Conservation (phyloP, 352 stramenopile species). For the Peronospora belbahrii region DNA sequence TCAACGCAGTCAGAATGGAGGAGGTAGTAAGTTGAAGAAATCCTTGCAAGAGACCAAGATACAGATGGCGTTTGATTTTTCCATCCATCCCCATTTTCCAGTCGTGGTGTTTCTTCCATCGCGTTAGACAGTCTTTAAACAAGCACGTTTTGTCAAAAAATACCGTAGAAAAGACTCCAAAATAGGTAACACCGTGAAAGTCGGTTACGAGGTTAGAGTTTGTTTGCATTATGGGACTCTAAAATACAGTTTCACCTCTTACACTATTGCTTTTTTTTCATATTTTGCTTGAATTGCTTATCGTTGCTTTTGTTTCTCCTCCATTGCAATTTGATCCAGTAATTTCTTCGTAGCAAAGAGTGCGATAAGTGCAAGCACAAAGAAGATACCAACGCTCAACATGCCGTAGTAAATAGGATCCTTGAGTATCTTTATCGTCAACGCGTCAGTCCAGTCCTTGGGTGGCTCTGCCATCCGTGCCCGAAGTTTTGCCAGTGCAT, state of each 20-base stretch:
- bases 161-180: neutral
- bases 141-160: neutral
- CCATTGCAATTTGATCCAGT: slow-evolving; percentile 45
- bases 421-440: slow-evolving; percentile 50
- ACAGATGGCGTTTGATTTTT: slow-evolving; percentile 48
- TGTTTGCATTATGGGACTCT: no score
- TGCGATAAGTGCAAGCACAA: slow-evolving; percentile 40
- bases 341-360: slow-evolving; percentile 54
- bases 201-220: no score
- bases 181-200: no score
- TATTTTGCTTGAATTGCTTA: slow-evolving; percentile 6
- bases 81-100: slow-evolving; percentile 61
- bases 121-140: slow-evolving; percentile 4
- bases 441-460: slow-evolving; percentile 54
- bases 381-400: slow-evolving; percentile 33
- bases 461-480: slow-evolving; percentile 42
- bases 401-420: slow-evolving; percentile 59
- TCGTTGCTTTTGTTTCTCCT: slow-evolving; percentile 29
- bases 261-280: slow-evolving; percentile 21
- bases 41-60: slow-evolving; percentile 3
- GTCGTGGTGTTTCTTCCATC: slow-evolving; percentile 41
- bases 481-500: slow-evolving; percentile 28
- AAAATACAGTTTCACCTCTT: slow-evolving; percentile 1
- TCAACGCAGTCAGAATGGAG: slow-evolving; percentile 33
- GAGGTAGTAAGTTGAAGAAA: slow-evolving; percentile 26